A percentile compares a stretch with the other conserved stretches of the same genome.
phyloP scores from a whole-genome alignment of 1,139 yeast genomes.

The Ogataea hybrid region DNA sequence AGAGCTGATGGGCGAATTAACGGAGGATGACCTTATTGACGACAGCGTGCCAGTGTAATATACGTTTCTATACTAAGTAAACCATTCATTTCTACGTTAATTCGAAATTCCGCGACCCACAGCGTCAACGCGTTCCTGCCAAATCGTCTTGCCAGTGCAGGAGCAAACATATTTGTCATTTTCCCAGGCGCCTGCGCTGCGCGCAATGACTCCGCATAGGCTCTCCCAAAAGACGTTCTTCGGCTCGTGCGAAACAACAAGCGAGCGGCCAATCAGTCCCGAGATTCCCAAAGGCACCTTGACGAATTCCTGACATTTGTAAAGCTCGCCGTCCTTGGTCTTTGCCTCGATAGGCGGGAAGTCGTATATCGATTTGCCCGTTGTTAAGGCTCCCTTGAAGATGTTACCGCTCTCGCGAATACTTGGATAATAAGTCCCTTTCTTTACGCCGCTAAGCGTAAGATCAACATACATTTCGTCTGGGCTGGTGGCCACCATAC shows the following conservation, averaged over 20 bases:
- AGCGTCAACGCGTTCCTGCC: slow-evolving; percentile 92
- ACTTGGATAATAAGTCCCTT: slow-evolving; percentile 68
- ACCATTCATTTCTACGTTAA: slow-evolving; percentile 1
- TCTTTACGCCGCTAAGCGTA: slow-evolving; percentile 64
- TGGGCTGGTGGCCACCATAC: slow-evolving; percentile 71
- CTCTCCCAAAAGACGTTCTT: slow-evolving; percentile 41
- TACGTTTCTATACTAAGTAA: background rate
- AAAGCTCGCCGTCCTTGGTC: slow-evolving; percentile 30
- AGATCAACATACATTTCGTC: slow-evolving; percentile 63
- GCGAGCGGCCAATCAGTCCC: slow-evolving; percentile 77
- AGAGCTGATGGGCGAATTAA: slow-evolving; percentile 5
- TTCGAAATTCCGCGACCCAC: slow-evolving; percentile 47
- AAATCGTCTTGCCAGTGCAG: slow-evolving; percentile 91
- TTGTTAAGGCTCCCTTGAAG: slow-evolving; percentile 66
- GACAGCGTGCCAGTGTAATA: slow-evolving; percentile 6
- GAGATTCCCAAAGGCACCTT: slow-evolving; percentile 55
- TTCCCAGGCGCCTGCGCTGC: slow-evolving; percentile 98
- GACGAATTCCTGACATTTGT: slow-evolving; percentile 64
- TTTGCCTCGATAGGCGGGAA: slow-evolving; percentile 41
- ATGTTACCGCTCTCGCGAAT: slow-evolving; percentile 74
- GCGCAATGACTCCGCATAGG: slow-evolving; percentile 84
- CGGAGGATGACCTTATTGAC: slow-evolving; percentile 17
- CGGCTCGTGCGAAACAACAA: slow-evolving; percentile 51
- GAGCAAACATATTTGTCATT: slow-evolving; percentile 91
- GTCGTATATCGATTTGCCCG: slow-evolving; percentile 52